A percentile compares a stretch with the other conserved stretches of the same genome.
These are phyloP conservation scores for Glebionis coronaria DNA, from an alignment of 129 eudicot species.

Conservation along the genomic window DNA sequence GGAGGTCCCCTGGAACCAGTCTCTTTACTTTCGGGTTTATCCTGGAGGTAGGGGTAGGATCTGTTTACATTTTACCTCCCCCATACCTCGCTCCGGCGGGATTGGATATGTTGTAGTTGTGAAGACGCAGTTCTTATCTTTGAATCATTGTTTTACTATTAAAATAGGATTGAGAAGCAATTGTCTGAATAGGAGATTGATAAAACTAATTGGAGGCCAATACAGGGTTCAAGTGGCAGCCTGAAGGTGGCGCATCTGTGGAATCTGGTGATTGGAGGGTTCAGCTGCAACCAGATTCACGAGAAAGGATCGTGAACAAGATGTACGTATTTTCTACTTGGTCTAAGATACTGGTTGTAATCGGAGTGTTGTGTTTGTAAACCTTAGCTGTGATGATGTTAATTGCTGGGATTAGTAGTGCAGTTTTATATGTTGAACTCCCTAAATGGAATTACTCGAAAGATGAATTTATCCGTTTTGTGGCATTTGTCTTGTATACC, in stretches of 20 bases:
- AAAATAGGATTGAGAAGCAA: too few species aligned
- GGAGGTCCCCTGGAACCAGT: too few species aligned
- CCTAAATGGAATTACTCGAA: too few species aligned
- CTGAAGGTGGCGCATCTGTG: conserved; percentile 39
- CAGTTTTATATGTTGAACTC: not conserved
- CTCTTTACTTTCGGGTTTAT: too few species aligned
- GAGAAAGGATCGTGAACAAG: conserved; percentile 61
- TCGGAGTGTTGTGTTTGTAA: not conserved
- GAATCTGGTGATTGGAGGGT: conserved; percentile 73
- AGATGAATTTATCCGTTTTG: too few species aligned
- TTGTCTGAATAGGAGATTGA: too few species aligned
- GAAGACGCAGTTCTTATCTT: too few species aligned
- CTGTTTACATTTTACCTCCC: too few species aligned
- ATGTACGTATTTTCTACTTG: conserved; percentile 36
- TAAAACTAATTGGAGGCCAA: conserved; percentile 48
- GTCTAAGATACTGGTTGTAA: not conserved
- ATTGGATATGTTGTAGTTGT: too few species aligned
- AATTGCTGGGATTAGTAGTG: conserved; percentile 4
- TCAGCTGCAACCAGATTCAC: conserved; percentile 47
- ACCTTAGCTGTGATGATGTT: not conserved
- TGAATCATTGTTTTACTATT: not conserved
- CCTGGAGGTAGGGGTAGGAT: too few species aligned
- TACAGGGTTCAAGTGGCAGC: conserved; percentile 28
- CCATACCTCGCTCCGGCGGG: too few species aligned
- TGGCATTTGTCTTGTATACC: too few species aligned